Evolutionary conservation across 2,329 filamentous ascomycete genomes (phyloP).

Genomic region (Aspergillus melleus): DNA sequence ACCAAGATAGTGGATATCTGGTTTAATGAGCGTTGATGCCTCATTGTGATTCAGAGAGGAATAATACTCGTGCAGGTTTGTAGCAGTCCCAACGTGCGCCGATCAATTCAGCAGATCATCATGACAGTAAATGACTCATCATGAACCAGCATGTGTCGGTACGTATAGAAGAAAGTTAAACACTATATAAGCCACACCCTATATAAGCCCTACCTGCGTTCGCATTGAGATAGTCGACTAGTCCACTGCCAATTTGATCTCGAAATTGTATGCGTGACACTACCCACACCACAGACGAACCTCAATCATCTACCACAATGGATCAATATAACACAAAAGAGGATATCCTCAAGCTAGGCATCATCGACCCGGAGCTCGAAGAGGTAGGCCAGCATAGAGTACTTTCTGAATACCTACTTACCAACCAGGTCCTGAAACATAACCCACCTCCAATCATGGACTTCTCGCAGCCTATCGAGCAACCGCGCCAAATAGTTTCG

Average conservation of each 20-base stretch:
- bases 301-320: neutral
- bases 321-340: slow-evolving; percentile 17
- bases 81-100: no score
- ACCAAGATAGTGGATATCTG: no score
- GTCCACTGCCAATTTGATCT: neutral
- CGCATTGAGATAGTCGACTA: neutral
- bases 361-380: slow-evolving; percentile 31
- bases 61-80: no score
- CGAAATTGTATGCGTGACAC: neutral
- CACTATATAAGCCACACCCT: no score
- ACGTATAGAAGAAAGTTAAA: neutral
- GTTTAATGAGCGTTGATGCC: no score
- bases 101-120: neutral
- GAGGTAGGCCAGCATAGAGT: slow-evolving; percentile 13
- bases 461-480: slow-evolving; percentile 5
- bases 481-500: slow-evolving; percentile 4
- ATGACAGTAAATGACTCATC: neutral
- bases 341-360: slow-evolving; percentile 25
- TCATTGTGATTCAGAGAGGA: no score
- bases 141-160: neutral
- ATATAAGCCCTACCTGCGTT: no score
- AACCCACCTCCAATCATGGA: slow-evolving; percentile 9
- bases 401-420: neutral
- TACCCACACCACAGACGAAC: neutral
- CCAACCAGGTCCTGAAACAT: slow-evolving; percentile 4